Conservation (phyloP, 2,329 filamentous ascomycete species). For the Shiraia bambusicola region DNA sequence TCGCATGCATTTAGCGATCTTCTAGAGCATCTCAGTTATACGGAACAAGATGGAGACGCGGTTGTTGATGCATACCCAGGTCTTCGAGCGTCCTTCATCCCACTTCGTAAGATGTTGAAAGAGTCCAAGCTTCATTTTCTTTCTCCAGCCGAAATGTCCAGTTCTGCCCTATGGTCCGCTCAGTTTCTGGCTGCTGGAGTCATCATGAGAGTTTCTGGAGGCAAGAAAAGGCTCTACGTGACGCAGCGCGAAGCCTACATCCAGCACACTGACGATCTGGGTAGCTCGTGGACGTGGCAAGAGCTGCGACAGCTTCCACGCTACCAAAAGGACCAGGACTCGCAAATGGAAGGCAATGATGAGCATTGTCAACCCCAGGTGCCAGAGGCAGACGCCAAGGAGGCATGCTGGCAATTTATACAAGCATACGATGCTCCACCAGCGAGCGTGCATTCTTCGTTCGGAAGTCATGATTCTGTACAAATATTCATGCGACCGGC, state of each 20-base stretch:
- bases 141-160: conserved; percentile 70
- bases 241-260: conserved; percentile 75
- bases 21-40: conserved; percentile 37
- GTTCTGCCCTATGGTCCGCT: conserved; percentile 69
- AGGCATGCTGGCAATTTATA: conserved; percentile 69
- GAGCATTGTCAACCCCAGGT: conserved; percentile 48
- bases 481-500: conserved; percentile 40
- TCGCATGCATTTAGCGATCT: conserved; percentile 62
- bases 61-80: conserved; percentile 50
- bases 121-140: conserved; percentile 72
- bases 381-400: conserved; percentile 62
- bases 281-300: conserved; percentile 67
- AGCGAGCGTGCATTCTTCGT: conserved; percentile 49
- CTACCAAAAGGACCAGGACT: conserved; percentile 51
- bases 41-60: conserved; percentile 29
- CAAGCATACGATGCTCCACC: conserved; percentile 62
- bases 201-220: conserved; percentile 68
- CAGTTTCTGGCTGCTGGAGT: conserved; percentile 69
- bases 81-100: conserved; percentile 69
- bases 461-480: conserved; percentile 40
- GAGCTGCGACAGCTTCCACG: conserved; percentile 64
- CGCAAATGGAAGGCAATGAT: conserved; percentile 35
- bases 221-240: conserved; percentile 67
- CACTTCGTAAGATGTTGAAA: conserved; percentile 73
- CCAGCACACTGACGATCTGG: conserved; percentile 59